phyloP scores from a whole-genome alignment of 805 yeast genomes.

The Myxozyma neotropica region DNA sequence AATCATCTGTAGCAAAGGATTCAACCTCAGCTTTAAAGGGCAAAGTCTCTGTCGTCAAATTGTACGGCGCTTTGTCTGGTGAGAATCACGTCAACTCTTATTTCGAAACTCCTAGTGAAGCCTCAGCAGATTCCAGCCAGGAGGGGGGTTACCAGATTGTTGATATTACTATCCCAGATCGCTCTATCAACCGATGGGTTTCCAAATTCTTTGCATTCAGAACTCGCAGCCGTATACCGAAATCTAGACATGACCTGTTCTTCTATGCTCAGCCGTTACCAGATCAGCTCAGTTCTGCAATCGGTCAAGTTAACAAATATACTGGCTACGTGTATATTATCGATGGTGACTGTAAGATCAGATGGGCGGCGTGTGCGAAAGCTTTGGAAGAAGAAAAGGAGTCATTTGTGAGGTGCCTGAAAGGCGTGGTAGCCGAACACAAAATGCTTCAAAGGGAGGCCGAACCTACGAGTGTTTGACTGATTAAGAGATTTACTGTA shows the following conservation, averaged over 20 bases:
- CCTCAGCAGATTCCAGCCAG: conserved; percentile 48
- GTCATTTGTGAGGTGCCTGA: conserved; percentile 23
- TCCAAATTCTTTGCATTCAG: conserved; percentile 56
- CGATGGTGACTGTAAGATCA: conserved; percentile 69
- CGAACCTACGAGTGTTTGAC: background rate
- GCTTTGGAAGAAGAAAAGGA: conserved; percentile 67
- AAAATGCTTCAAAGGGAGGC: background rate
- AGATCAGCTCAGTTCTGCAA: conserved; percentile 27
- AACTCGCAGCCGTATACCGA: conserved; percentile 51
- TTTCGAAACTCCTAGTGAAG: conserved; percentile 52
- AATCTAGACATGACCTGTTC: conserved; percentile 58
- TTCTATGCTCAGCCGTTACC: conserved; percentile 42
- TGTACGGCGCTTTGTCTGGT: conserved; percentile 71
- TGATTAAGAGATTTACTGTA: background rate
- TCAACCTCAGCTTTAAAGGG: conserved; percentile 49
- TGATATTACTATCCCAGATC: conserved; percentile 76
- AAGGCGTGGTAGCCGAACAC: conserved; percentile 28
- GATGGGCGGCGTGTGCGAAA: conserved; percentile 92
- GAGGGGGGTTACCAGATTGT: conserved; percentile 61
- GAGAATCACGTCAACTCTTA: conserved; percentile 64
- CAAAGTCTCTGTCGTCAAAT: conserved; percentile 64
- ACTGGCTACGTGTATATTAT: conserved; percentile 83
- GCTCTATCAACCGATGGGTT: conserved; percentile 64
- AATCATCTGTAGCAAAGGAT: conserved; percentile 36
- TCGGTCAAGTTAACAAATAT: conserved; percentile 70